Percentiles rank a stretch among this genome's conserved stretches.
phyloP scores from a whole-genome alignment of 805 yeast species.

The Saccharomyces eubayanus region DNA sequence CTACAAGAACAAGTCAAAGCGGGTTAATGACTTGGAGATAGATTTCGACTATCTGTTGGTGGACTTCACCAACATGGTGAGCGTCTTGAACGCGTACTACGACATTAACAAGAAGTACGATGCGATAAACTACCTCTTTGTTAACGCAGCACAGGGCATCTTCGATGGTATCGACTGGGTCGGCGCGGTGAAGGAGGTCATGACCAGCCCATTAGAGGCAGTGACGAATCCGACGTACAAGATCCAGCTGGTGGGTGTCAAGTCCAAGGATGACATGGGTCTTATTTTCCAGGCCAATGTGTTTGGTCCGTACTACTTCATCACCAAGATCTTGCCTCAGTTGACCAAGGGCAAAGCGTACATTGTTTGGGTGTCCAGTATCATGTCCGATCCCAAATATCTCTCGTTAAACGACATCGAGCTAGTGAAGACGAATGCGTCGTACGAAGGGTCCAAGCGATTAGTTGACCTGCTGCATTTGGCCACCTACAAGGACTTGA shows the following conservation, averaged over 20 bases:
- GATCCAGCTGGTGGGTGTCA: conserved; percentile 70
- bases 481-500: conserved; percentile 51
- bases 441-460: conserved; percentile 91
- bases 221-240: conserved; percentile 87
- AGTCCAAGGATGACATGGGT: conserved; percentile 73
- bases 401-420: conserved; percentile 71
- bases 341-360: conserved; percentile 51
- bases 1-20: conserved; percentile 34
- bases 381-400: conserved; percentile 70
- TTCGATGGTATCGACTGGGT: conserved; percentile 83
- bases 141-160: conserved; percentile 87
- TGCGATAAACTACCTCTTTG: conserved; percentile 67
- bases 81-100: conserved; percentile 63
- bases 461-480: conserved; percentile 74
- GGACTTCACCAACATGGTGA: conserved; percentile 87
- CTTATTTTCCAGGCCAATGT: conserved; percentile 90
- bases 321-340: conserved; percentile 53
- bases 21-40: conserved; percentile 41
- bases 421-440: conserved; percentile 48
- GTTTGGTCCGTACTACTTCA: conserved; percentile 87
- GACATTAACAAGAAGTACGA: conserved; percentile 58
- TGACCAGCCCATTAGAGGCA: conserved; percentile 61
- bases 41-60: conserved; percentile 83
- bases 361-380: conserved; percentile 77
- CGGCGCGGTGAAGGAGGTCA: conserved; percentile 62